Evolutionary conservation across 2,329 filamentous ascomycete genomes (phyloP), one percentile per base, ranked within the genome.

Genomic region (Penicillium sp.): DNA sequence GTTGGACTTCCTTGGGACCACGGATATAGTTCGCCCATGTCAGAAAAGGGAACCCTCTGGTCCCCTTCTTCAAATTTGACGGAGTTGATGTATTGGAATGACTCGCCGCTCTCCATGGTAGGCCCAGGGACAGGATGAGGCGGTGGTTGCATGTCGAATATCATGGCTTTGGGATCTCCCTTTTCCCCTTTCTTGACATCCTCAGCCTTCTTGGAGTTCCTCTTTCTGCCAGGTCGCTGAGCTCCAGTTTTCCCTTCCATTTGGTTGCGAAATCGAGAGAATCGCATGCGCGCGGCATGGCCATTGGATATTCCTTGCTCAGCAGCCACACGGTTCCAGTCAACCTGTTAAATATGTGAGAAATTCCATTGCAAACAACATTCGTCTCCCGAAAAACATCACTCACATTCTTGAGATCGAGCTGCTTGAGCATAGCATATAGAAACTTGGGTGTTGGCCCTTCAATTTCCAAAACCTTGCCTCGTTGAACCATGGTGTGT

Each of bases 211-310:
- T 51, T 58, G 14, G 29, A 2, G 13, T 24, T 47, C n/a, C 42
- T 58, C 56, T 49, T 68, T 65, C 27, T 64, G 47, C 2, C 35
- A 27, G 29, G 29, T 14, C 67, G 22, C 11, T 46, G 29, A 10
- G 31, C 22, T 10, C 52, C 27, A n/a, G 52, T 54, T 66, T 71
- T 14, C 2, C 78, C 78, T 57, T 84, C 82, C 74, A 82, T 81
- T 47, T 83, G 79, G 54, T 78, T 75, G 56, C 76, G 79, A 69
- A 84, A 83, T 35, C 82, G 79, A 22, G 79, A 81, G 66, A 79
- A 84, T 27, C 82, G 78, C 82, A 84, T 84, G 39, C 82, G 79
- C 14, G 82, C 82, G 3, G 82, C 82, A 63, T 84, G 82, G 37
- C 81, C 82, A 52, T 84, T 84, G 35, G 79, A 81, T 53, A 84